These are phyloP conservation scores for Rutidosis leptorrhynchoides DNA, from an alignment of 129 eudicot genomes.

Conservation along the genomic window DNA sequence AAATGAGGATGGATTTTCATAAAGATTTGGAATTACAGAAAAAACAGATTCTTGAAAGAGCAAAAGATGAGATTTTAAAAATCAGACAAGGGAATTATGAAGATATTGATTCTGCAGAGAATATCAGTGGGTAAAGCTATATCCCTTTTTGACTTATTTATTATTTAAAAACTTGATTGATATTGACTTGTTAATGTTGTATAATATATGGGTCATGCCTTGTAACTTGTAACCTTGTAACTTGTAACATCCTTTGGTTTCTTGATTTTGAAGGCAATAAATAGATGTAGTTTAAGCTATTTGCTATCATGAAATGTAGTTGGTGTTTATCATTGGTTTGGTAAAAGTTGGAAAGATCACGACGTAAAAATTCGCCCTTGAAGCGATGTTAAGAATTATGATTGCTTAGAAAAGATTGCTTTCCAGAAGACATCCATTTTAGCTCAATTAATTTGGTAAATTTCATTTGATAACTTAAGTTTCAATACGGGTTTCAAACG, in stretches of 20 bases:
- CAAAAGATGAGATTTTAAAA: slow-evolving; percentile 55
- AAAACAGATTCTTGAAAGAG: slow-evolving; percentile 56
- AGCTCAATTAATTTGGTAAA: not conserved
- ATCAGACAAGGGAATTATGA: slow-evolving; percentile 53
- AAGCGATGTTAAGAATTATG: not conserved
- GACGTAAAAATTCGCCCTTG: not conserved
- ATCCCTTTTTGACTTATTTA: slow-evolving; percentile 14
- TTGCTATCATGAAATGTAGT: not conserved
- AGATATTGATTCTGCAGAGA: slow-evolving; percentile 51
- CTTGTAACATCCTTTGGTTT: slow-evolving; percentile 10
- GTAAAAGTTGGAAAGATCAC: not conserved
- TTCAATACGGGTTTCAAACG: not conserved
- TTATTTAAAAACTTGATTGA: not conserved
- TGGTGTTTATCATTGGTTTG: not conserved
- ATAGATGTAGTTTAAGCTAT: slow-evolving; percentile 7
- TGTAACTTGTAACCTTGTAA: too few species aligned
- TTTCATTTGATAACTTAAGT: not conserved
- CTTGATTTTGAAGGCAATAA: slow-evolving; percentile 28
- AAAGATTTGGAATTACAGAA: slow-evolving; percentile 26
- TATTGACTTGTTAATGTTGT: slow-evolving; percentile 31
- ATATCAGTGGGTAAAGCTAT: slow-evolving; percentile 36
- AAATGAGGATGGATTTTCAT: slow-evolving; percentile 29
- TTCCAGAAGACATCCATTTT: not conserved
- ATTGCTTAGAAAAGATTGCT: not conserved
- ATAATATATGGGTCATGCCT: slow-evolving; percentile 27